These are phyloP conservation scores for Melaleuca alternifolia DNA, from an alignment of 345 rosid genomes.

Conservation along the genomic window DNA sequence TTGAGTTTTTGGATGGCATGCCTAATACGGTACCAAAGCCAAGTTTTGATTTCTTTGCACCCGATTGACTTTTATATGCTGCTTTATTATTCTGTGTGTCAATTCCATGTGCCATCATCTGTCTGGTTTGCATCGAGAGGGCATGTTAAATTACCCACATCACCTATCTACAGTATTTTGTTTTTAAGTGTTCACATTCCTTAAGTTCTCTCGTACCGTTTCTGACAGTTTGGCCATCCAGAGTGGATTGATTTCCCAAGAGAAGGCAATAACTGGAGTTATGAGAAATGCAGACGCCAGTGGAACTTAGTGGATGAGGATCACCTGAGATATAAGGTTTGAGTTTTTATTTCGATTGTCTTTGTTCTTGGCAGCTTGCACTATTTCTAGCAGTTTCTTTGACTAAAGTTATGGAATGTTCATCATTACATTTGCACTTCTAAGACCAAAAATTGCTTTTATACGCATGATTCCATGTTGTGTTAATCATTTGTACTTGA, in stretches of 20 bases:
- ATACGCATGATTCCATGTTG: not conserved
- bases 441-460: not conserved
- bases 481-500: not conserved
- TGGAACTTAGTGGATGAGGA: slow-evolving; percentile 53
- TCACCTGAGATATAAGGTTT: slow-evolving; percentile 68
- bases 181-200: not conserved
- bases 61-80: not conserved
- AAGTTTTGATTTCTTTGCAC: not conserved
- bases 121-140: not conserved
- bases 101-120: not conserved
- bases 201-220: not conserved
- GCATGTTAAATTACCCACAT: not conserved
- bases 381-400: not conserved
- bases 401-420: not conserved
- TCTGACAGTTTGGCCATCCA: slow-evolving; percentile 69
- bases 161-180: not conserved
- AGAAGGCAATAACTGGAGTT: slow-evolving; percentile 83
- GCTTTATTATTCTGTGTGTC: not conserved
- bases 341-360: not conserved
- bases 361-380: not conserved
- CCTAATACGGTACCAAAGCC: not conserved
- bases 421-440: not conserved
- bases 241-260: slow-evolving; percentile 88
- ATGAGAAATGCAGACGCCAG: slow-evolving; percentile 67
- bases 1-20: not conserved